These are phyloP conservation scores for Podaxis sp. DNA, from an alignment of 768 basidiomycete genomes.

Conservation along the genomic window DNA sequence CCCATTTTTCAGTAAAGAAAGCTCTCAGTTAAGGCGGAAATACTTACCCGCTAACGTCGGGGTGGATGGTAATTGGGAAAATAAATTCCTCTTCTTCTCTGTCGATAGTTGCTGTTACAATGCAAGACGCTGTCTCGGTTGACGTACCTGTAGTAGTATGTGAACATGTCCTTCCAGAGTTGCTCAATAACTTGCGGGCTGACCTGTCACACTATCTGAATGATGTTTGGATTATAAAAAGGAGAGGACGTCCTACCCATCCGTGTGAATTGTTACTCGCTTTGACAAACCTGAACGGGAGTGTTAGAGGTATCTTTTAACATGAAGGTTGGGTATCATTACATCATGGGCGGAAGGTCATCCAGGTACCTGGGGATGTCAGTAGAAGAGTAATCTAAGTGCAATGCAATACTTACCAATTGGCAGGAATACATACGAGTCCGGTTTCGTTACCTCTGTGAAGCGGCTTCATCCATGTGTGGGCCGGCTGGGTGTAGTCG, in stretches of 20 bases:
- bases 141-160: conserved; percentile 55
- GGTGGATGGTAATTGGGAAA: conserved; percentile 78
- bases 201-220: conserved; percentile 33
- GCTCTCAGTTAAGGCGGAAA: conserved; percentile 1
- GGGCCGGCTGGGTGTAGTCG: conserved; percentile 51
- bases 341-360: conserved; percentile 75
- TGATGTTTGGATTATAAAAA: neutral
- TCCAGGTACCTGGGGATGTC: conserved; percentile 51
- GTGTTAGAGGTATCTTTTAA: neutral
- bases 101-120: conserved; percentile 3
- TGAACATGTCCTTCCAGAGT: conserved; percentile 73
- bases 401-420: conserved; percentile 42
- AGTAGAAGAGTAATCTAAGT: neutral
- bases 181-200: conserved; percentile 62
- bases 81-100: conserved; percentile 63
- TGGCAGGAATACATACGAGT: conserved; percentile 56
- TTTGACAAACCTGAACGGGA: conserved; percentile 58
- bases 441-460: conserved; percentile 59
- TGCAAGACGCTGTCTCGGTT: neutral
- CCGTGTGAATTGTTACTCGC: conserved; percentile 65
- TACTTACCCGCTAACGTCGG: conserved; percentile 65
- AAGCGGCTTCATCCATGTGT: conserved; percentile 74
- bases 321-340: neutral
- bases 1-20: neutral
- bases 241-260: conserved; percentile 38